Conservation (phyloP, 2,329 filamentous ascomycete species). For the Aspergillus carbonarius region DNA sequence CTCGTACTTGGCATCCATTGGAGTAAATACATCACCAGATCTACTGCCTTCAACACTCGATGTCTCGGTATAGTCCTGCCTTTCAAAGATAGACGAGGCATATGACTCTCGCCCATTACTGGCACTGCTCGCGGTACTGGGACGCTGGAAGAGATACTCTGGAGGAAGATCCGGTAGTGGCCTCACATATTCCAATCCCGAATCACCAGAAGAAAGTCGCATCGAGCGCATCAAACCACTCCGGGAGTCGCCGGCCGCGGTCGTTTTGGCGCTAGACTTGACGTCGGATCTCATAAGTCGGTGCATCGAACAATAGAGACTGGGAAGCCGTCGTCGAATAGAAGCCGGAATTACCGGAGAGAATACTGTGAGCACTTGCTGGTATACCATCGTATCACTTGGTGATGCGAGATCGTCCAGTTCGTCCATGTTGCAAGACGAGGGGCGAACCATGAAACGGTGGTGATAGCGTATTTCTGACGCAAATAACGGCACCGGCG, state of each 20-base stretch:
- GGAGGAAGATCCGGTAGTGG: not conserved
- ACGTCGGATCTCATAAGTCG: not conserved
- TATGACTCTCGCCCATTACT: slow-evolving; percentile 8
- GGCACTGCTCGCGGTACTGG: slow-evolving; percentile 16
- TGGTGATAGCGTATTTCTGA: not conserved
- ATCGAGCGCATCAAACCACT: not conserved
- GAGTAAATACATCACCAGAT: slow-evolving; percentile 10
- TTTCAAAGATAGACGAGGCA: slow-evolving; percentile 12
- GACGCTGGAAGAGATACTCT: slow-evolving; percentile 6
- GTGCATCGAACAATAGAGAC: slow-evolving; percentile 22
- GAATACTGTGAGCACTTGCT: slow-evolving; percentile 15
- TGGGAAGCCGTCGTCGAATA: slow-evolving; percentile 29
- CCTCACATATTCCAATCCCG: not conserved
- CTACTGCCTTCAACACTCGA: slow-evolving; percentile 16
- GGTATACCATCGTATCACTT: slow-evolving; percentile 20
- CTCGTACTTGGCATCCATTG: slow-evolving; percentile 27
- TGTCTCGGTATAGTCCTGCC: slow-evolving; percentile 24
- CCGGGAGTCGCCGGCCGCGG: not conserved
- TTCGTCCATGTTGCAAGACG: not conserved
- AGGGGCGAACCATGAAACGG: not conserved
- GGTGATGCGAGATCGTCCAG: slow-evolving; percentile 3
- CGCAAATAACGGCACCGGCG: not conserved
- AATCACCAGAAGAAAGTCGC: not conserved
- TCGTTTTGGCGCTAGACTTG: slow-evolving; percentile 4
- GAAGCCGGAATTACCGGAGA: slow-evolving; percentile 26